Evolutionary conservation across 371 early-diverging fungal species (phyloP), one percentile per base, ranked within the genome.

Genomic region (Smittium culicis): DNA sequence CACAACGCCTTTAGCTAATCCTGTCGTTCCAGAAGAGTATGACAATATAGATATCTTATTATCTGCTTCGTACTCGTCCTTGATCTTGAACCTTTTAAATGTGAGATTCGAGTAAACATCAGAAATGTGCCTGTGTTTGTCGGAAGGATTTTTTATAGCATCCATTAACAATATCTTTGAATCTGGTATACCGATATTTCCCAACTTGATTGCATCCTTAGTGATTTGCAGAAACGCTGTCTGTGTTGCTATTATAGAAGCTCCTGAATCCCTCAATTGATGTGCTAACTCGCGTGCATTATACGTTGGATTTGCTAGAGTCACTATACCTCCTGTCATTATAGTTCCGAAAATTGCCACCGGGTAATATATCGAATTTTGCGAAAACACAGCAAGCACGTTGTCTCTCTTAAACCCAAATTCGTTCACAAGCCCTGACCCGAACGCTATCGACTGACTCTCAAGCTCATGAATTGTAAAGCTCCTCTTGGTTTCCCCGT

Each of bases 21-120:
- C 93, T 0, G 93, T 92, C 5, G 93, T 94, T 32, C 95, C 95
- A 45, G 88, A 87, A 17, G 90, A 90, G 78, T 88, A 94, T 74
- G 90, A 90, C 54, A 94, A 79, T 67, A 87, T 88, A 3, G 92
- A 91, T 29, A 88, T 33, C 69, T 62, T 28, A 1, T 66, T 28
- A 3, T 56, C 54, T 33, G 67, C 67, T 17, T 30, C 67, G 5
- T 5, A 24, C 30, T 66, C 61, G 27, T 27, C 24, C 11, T 56
- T 34, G 16, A 66, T 66, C 2, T n/a, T 59, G 28, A 8, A 61
- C 25, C n/a, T 3, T 1, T 1, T 56, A 61, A 66, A 61, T 11
- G 67, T 62, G 17, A 28, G 14, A 27, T 31, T 16, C 11, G 31
- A 66, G 24, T 54, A 61, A 14, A 66, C n/a, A 24, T 56, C 54